A percentile compares a stretch with the other conserved stretches of the same genome.
These are phyloP conservation scores for Hordeum vulgare DNA, from an alignment of 176 grass and related monocot genomes.

Conservation along the genomic window DNA sequence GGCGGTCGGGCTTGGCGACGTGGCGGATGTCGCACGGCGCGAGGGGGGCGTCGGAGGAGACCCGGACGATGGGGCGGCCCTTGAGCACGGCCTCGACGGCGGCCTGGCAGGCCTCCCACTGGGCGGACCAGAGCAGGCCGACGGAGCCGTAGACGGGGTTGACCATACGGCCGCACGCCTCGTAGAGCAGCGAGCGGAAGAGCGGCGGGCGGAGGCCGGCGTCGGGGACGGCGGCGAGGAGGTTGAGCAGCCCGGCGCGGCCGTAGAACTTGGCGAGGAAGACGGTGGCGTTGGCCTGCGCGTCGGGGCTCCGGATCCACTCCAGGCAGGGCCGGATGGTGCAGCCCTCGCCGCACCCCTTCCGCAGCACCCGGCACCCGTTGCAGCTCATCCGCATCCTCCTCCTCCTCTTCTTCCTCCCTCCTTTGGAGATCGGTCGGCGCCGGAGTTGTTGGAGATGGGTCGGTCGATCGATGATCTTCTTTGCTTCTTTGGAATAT, in stretches of 20 bases:
- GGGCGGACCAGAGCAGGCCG: constrained; percentile 50
- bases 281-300: constrained; percentile 69
- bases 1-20: background rate
- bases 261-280: constrained; percentile 88
- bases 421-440: background rate
- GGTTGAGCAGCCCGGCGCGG: constrained; percentile 64
- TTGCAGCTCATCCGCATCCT: constrained; percentile 71
- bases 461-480: background rate
- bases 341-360: constrained; percentile 53
- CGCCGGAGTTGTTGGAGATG: background rate
- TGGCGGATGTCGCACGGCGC: constrained; percentile 48
- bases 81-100: constrained; percentile 68
- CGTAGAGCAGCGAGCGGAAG: constrained; percentile 49
- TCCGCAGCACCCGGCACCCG: constrained; percentile 60
- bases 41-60: constrained; percentile 18
- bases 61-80: constrained; percentile 41
- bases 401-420: too few species aligned
- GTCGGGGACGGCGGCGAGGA: constrained; percentile 37
- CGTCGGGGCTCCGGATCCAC: constrained; percentile 53
- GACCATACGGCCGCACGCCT: constrained; percentile 57
- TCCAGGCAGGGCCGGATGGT: constrained; percentile 60
- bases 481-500: background rate
- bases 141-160: constrained; percentile 65
- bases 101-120: constrained; percentile 51
- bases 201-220: constrained; percentile 28